phyloP scores from a whole-genome alignment of 2,329 filamentous ascomycete genomes.

The Monilinia aucupariae region DNA sequence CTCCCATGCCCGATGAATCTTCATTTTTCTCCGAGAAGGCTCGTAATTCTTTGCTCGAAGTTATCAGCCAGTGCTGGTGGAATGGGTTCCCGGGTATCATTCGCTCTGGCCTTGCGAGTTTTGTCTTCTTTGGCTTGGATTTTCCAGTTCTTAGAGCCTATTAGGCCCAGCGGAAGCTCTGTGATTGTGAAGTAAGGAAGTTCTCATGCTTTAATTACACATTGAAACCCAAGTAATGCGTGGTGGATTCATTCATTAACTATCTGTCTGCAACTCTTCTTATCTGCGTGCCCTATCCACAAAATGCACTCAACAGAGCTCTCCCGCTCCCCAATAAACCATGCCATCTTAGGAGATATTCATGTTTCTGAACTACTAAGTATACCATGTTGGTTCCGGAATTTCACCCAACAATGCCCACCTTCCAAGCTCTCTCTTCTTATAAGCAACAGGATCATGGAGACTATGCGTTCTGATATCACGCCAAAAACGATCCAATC shows the following conservation, averaged over 20 bases:
- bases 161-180: background rate
- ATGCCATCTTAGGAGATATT: no score
- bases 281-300: no score
- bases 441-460: constrained; percentile 63
- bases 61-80: no score
- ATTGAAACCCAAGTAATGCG: background rate
- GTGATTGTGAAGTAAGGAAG: background rate
- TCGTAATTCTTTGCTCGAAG: no score
- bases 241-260: background rate
- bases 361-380: constrained; percentile 25
- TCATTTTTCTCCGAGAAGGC: no score
- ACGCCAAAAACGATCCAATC: constrained; percentile 60
- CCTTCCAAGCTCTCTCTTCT: constrained; percentile 56
- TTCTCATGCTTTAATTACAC: background rate
- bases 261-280: background rate
- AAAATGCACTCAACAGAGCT: no score
- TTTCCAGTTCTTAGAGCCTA: background rate
- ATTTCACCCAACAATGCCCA: constrained; percentile 48
- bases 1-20: no score
- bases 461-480: constrained; percentile 61
- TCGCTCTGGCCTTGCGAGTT: no score
- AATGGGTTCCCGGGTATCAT: no score
- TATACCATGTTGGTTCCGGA: constrained; percentile 58
- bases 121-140: background rate
- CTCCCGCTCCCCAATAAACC: no score